Base-by-base conservation (phyloP, 352 stramenopile genomes). In the Phytophthora tubulina region DNA sequence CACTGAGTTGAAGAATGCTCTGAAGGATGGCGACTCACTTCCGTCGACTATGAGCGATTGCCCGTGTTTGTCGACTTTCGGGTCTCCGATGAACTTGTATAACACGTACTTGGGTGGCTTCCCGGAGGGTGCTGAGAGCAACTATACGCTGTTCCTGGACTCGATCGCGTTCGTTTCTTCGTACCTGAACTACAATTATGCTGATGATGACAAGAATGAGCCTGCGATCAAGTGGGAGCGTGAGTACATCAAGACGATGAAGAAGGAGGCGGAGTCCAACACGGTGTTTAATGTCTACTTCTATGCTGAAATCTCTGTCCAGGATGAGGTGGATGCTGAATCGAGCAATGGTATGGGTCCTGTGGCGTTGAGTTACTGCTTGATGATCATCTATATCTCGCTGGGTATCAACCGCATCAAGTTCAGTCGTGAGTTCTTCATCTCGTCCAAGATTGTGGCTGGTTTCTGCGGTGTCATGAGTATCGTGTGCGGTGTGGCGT, bases 11-110 rank as follows among this genome's bases (percentile, higher is more conserved):
- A 73, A 71, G 17, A 82, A 70, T 13, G 68, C 63, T 13, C 46
- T 89, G 46, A 33, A 74, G 30, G 58, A 75, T 17, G 70, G 72
- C 3, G 81, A 85, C n/a, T 73, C 75, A 14, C 73, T 89, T 42
- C 83, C 83, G 3, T 66, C 75, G 2, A 87, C 32, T 5, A 91
- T 91, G 81, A 86, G 73, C 49, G 80, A 90, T 52, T 92, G 84
- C 8, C 84, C 84, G 8, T 92, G 84, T 46, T 64, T 90, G 35
- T 85, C 82, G 11, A 63, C 79, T 33, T 90, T 89, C 39, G 84
- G 84, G 6, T 86, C 82, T 5, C 84, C 84, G 0, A 92, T 90
- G 84, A 89, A 92, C 53, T 38, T 88, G 67, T 92, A 90, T 77
- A 92, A 88, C 63, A 84, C 82, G 27, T 85, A 87, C 41, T 59